These are phyloP conservation scores for Solanum chilense DNA, from an alignment of 257 asterid genomes.

Conservation along the genomic window DNA sequence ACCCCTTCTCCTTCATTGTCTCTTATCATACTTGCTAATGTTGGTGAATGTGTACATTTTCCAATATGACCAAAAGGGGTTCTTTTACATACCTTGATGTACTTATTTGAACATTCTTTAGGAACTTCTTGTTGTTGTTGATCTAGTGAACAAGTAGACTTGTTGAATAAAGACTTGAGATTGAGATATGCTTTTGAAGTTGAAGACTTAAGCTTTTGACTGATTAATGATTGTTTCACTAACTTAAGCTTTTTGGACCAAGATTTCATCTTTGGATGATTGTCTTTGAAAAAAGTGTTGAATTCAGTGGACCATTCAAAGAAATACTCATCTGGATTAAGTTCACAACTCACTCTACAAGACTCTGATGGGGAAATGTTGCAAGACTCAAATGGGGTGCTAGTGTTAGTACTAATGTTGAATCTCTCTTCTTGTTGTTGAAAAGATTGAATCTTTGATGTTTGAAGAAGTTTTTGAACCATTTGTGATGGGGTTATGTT, in stretches of 20 bases:
- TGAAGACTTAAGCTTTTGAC: constrained; percentile 32
- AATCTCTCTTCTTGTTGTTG: constrained; percentile 2
- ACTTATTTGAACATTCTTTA: constrained; percentile 4
- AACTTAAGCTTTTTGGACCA: constrained; percentile 39
- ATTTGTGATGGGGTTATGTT: background rate
- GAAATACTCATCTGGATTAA: constrained; percentile 52
- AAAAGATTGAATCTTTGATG: constrained; percentile 2
- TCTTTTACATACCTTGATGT: constrained; percentile 16
- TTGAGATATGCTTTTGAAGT: constrained; percentile 26
- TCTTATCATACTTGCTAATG: constrained; percentile 31
- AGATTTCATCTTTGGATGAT: constrained; percentile 18
- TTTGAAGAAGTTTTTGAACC: background rate
- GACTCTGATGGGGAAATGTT: constrained; percentile 68
- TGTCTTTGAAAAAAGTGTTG: constrained; percentile 20
- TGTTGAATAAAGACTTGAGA: constrained; percentile 23
- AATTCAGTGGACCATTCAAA: constrained; percentile 66
- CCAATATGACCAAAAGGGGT: constrained; percentile 16
- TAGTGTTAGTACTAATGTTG: background rate
- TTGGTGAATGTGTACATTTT: constrained; percentile 21
- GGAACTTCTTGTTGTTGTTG: background rate
- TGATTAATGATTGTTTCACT: constrained; percentile 21
- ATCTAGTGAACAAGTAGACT: constrained; percentile 20
- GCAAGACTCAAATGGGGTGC: constrained; percentile 40
- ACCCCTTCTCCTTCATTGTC: constrained; percentile 16
- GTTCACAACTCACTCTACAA: constrained; percentile 64